phyloP scores from a whole-genome alignment of 1,284 basidiomycete genomes.

The Moesziomyces antarcticus region DNA sequence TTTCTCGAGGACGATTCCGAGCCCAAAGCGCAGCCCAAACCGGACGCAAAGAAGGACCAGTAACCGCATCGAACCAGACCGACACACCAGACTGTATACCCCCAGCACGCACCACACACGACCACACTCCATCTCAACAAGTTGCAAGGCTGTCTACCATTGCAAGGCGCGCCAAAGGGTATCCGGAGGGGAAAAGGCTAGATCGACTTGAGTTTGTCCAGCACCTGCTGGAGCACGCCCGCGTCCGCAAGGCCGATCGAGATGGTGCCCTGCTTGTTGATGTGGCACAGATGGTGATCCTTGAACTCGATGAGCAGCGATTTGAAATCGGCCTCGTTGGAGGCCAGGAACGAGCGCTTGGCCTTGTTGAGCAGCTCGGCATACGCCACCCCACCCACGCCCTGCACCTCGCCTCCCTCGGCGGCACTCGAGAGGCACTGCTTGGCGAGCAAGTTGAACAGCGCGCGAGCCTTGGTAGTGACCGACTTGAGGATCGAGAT shows the following conservation, averaged over 20 bases:
- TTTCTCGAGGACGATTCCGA: conserved; percentile 61
- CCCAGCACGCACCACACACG: neutral
- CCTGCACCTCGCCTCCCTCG: neutral
- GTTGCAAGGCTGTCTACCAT: no score
- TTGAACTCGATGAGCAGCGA: conserved; percentile 56
- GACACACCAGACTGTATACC: neutral
- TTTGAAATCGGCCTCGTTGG: conserved; percentile 47
- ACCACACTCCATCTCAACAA: no score
- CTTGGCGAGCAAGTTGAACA: conserved; percentile 50
- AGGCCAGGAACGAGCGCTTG: conserved; percentile 44
- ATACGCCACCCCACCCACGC: conserved; percentile 30
- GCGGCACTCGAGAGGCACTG: conserved; percentile 5
- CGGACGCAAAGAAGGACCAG: neutral
- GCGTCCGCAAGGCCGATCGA: conserved; percentile 27
- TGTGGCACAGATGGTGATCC: conserved; percentile 46
- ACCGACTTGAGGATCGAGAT: conserved; percentile 57
- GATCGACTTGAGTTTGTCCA: conserved; percentile 38
- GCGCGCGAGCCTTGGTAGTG: conserved; percentile 49
- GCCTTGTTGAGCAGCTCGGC: conserved; percentile 42
- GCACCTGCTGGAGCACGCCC: conserved; percentile 12
- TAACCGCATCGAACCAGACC: neutral
- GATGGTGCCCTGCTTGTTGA: conserved; percentile 26
- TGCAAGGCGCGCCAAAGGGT: neutral
- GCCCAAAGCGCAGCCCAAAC: neutral
- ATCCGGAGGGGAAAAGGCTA: neutral